A percentile compares a stretch with the other conserved stretches of the same genome.
phyloP scores from a whole-genome alignment of 176 grass and related monocot genomes.

The Eragrostis curvula region DNA sequence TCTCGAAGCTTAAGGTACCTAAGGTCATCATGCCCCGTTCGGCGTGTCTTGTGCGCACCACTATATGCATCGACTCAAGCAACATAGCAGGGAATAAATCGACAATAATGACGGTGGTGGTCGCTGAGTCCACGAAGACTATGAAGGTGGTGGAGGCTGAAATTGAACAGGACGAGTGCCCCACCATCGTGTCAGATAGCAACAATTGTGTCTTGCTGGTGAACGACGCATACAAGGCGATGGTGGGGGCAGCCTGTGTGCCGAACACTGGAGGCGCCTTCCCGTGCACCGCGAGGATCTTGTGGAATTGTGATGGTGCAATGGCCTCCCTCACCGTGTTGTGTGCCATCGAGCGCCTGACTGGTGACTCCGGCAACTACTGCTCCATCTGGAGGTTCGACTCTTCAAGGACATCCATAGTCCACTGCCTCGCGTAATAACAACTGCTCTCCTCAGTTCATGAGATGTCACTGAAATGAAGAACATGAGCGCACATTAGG shows the following conservation, averaged over 20 bases:
- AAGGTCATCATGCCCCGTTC: too few relatives aligned
- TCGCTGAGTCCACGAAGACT: too few relatives aligned
- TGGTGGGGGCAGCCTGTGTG: neutral
- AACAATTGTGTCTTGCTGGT: neutral
- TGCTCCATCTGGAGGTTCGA: conserved; percentile 43
- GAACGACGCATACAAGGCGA: conserved; percentile 6
- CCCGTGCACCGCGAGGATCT: conserved; percentile 38
- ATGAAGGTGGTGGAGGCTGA: too few relatives aligned
- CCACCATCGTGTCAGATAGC: conserved; percentile 4
- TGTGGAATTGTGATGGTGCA: conserved; percentile 12
- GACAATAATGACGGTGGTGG: too few relatives aligned
- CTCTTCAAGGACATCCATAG: conserved; percentile 2
- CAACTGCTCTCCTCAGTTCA: too few relatives aligned
- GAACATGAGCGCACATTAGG: too few relatives aligned
- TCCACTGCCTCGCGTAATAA: neutral
- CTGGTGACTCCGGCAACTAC: neutral
- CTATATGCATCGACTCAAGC: too few relatives aligned
- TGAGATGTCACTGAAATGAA: too few relatives aligned
- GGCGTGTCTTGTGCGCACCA: too few relatives aligned
- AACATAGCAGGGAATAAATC: too few relatives aligned
- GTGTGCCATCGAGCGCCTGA: conserved; percentile 21
- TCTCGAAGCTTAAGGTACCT: too few relatives aligned
- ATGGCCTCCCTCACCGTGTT: neutral
- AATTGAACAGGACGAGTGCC: neutral
- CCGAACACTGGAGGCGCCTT: neutral